Base-by-base conservation (phyloP, 768 basidiomycete species). In the Podaxis sp. region DNA sequence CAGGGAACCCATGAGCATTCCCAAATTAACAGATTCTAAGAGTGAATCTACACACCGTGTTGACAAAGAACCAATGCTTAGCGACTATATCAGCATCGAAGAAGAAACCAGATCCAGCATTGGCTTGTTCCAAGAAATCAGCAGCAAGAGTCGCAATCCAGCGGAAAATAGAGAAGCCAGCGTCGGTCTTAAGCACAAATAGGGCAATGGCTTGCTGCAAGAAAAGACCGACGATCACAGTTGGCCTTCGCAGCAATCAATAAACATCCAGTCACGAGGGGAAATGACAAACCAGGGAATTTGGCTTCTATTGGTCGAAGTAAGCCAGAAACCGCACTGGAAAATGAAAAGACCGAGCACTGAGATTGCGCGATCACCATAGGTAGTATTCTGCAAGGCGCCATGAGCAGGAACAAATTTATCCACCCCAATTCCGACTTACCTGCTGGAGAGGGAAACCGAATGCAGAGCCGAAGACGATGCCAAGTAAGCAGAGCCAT, bases 391-490 rank as follows among this genome's bases (percentile, higher is more conserved):
- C 76, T 77, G 43, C 5, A 22, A 40, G 15, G 37, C 22, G 41
- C 7, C 15, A 62, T 64, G 11, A n/a, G 22, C n/a, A 49, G 46
- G 17, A 33, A 43, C 55, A 49, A 51, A 47, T 59, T 41, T 49
- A 38, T 36, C 27, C 66, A 54, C 22, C 43, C 36, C 54, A 33
- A 59, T 77, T 41, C 66, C 84, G 22, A 68, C 81, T 47, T 64
- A 89, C 90, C 54, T 71, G 75, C 52, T 80, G 73, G 29, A 89
- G 81, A 25, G 79, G 75, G 76, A 93, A 91, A 9, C 93, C 93
- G 71, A 93, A 96, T 0, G 92, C 93, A 19, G 91, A 93, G 33
- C 93, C 94, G 63, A 96, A 89, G 52, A 94, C 78, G 61, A 94
- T 85, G 15, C 71, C 92, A 52, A 95, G 70, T 46, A 96, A 84